Conservation (phyloP, 2,329 filamentous ascomycete species). For the Dactylellina cionopaga region DNA sequence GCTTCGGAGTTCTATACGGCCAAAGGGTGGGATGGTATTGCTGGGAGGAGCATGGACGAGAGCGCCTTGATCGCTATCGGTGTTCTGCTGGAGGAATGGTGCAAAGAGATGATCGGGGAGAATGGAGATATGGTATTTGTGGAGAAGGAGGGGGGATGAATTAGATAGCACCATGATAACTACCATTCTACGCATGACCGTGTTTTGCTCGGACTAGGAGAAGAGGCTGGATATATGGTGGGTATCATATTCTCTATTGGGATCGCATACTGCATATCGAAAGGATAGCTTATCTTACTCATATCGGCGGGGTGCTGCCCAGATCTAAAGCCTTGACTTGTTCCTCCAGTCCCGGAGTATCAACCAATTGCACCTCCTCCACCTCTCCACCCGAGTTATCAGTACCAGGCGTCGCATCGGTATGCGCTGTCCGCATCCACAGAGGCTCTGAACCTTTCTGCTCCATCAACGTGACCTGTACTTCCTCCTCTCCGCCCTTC, state of each 20-base stretch:
- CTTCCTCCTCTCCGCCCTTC: constrained; percentile 63
- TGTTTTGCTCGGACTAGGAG: not conserved
- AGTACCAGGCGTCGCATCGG: constrained; percentile 26
- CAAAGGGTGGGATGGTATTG: constrained; percentile 57
- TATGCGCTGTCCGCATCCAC: constrained; percentile 51
- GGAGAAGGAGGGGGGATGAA: constrained; percentile 64
- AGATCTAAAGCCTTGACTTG: constrained; percentile 32
- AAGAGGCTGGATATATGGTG: not conserved
- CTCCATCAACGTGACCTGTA: constrained; percentile 22
- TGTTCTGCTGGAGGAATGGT: constrained; percentile 77
- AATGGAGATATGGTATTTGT: constrained; percentile 77
- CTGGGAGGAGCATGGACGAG: constrained; percentile 76
- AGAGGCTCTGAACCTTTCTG: constrained; percentile 41
- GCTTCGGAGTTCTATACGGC: constrained; percentile 72
- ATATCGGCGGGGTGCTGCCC: constrained; percentile 27
- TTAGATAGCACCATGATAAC: not conserved
- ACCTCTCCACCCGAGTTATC: not conserved
- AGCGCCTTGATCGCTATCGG: constrained; percentile 79
- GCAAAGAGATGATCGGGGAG: constrained; percentile 70
- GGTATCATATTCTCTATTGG: constrained; percentile 48
- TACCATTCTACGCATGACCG: not conserved
- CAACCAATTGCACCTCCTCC: constrained; percentile 31
- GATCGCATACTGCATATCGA: not conserved
- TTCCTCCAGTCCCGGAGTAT: constrained; percentile 40
- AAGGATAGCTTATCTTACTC: not conserved